Percentiles rank a stretch among this genome's conserved stretches.
Evolutionary conservation across 1,284 basidiomycete species (phyloP).

Genomic region (Schizophyllum commune): DNA sequence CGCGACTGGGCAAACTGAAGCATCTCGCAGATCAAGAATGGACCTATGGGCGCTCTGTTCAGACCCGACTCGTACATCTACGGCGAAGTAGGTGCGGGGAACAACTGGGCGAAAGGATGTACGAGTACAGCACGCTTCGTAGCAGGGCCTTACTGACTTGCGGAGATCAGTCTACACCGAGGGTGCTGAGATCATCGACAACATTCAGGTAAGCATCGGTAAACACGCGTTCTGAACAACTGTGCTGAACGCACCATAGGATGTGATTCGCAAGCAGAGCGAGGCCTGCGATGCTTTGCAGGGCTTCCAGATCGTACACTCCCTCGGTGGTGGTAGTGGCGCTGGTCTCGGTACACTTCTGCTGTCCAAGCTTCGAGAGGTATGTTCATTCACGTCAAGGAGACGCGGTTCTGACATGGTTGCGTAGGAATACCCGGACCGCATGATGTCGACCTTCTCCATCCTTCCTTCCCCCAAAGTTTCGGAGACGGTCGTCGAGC

Average conservation of each 20-base stretch:
- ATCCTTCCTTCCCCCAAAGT: conserved; percentile 91
- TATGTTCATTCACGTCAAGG: conserved; percentile 14
- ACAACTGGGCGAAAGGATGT: conserved; percentile 93
- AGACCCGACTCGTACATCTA: conserved; percentile 85
- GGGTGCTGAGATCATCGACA: conserved; percentile 89
- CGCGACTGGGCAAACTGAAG: conserved; percentile 1
- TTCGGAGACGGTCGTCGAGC: conserved; percentile 75
- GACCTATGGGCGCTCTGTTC: conserved; percentile 70
- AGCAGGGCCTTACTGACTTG: background rate
- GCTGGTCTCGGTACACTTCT: conserved; percentile 81
- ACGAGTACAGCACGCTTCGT: conserved; percentile 22
- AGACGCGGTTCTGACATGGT: conserved; percentile 7
- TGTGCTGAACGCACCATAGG: conserved; percentile 21
- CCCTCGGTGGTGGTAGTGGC: conserved; percentile 90
- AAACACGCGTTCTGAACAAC: background rate
- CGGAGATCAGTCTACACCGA: conserved; percentile 67
- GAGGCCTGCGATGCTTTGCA: conserved; percentile 86
- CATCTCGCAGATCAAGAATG: conserved; percentile 48
- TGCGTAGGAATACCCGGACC: conserved; percentile 77
- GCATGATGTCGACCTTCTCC: conserved; percentile 93
- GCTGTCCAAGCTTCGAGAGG: conserved; percentile 80
- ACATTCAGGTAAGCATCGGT: conserved; percentile 51
- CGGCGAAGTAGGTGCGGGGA: conserved; percentile 74
- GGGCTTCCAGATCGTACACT: conserved; percentile 92
- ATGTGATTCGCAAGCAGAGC: conserved; percentile 65